Percentiles rank a stretch among this genome's conserved stretches.
These are phyloP conservation scores for Aureobasidium sp. DNA, from an alignment of 2,329 filamentous ascomycete genomes.

Conservation along the genomic window DNA sequence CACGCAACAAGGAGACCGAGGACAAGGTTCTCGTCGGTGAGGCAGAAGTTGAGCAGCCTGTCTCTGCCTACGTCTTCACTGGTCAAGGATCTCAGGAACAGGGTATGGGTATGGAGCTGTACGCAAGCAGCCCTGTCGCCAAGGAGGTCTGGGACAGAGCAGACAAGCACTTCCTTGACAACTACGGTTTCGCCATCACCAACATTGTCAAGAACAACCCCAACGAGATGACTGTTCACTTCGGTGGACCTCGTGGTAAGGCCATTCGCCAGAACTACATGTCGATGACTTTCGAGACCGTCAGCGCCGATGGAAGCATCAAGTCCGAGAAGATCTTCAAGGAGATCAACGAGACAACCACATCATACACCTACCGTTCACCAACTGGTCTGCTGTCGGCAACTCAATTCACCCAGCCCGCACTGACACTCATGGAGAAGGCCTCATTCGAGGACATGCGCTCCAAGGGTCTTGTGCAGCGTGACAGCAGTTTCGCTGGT, in stretches of 20 bases:
- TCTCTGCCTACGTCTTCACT: constrained; percentile 95
- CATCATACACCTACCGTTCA: constrained; percentile 94
- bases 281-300: constrained; percentile 99
- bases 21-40: constrained; percentile 94
- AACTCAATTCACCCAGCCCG: constrained; percentile 97
- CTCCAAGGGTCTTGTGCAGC: constrained; percentile 88
- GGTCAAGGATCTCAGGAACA: constrained; percentile 98
- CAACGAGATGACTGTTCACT: constrained; percentile 96
- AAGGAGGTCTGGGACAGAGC: constrained; percentile 97
- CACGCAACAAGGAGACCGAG: constrained; percentile 88
- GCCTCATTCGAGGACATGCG: constrained; percentile 99
- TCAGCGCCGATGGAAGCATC: constrained; percentile 80
- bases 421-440: constrained; percentile 98
- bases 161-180: constrained; percentile 96
- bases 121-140: constrained; percentile 85
- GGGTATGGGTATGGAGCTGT: constrained; percentile 99
- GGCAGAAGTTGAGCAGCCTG: constrained; percentile 95
- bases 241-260: constrained; percentile 93
- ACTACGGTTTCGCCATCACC: constrained; percentile 96
- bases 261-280: constrained; percentile 99
- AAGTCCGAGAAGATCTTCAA: constrained; percentile 99
- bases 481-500: constrained; percentile 94
- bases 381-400: constrained; percentile 91
- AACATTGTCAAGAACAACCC: constrained; percentile 99
- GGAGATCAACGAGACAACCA: constrained; percentile 85